A percentile compares a stretch with the other conserved stretches of the same genome.
Evolutionary conservation across 2,329 filamentous ascomycete species (phyloP).

Genomic region (Beauveria caledonica): DNA sequence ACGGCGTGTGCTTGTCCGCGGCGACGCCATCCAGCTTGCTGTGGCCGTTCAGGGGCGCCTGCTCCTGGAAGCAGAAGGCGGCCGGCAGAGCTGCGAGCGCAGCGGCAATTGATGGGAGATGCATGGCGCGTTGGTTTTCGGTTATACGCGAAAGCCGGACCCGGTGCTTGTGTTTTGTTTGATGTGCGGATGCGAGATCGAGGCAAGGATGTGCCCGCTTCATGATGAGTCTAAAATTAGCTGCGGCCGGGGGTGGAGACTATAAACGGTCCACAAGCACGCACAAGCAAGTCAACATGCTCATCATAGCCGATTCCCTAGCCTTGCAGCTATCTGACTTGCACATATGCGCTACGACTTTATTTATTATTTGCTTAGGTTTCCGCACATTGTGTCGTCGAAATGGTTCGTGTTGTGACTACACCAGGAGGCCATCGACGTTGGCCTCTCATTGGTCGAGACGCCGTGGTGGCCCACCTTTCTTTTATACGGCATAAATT

Average conservation of each 20-base stretch:
- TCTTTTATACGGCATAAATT: no score
- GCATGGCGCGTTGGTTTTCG: not conserved
- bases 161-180: not conserved
- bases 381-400: no score
- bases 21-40: not conserved
- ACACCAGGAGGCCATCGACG: no score
- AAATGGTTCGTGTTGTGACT: no score
- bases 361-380: no score
- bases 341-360: no score
- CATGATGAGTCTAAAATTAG: not conserved
- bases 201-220: not conserved
- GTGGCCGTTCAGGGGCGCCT: not conserved
- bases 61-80: not conserved
- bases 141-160: not conserved
- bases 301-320: no score
- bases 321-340: no score
- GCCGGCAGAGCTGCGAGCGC: not conserved
- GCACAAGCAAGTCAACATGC: not conserved
- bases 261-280: not conserved
- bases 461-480: no score
- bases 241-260: not conserved
- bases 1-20: conserved; percentile 19
- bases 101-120: not conserved
- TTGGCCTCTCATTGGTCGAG: no score
- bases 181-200: not conserved